A percentile compares a stretch with the other conserved stretches of the same genome.
phyloP scores from a whole-genome alignment of 2,329 filamentous ascomycete genomes.

The Monosporascus sp. region DNA sequence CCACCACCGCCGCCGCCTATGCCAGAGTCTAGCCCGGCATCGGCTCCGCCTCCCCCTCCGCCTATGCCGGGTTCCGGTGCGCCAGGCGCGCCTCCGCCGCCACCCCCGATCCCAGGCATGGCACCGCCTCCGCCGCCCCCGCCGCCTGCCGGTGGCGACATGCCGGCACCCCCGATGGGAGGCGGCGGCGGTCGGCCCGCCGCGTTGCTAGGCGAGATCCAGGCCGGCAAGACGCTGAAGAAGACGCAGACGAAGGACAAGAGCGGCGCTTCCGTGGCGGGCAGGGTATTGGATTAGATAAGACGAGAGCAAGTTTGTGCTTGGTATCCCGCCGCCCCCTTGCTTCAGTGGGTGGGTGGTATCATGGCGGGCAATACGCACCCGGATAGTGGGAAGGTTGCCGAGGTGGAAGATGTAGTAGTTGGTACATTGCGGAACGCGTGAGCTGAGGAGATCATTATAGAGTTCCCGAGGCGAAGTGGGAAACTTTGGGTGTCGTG shows the following conservation, averaged over 20 bases:
- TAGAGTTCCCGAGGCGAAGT: too few species aligned
- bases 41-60: slow-evolving; percentile 30
- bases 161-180: slow-evolving; percentile 40
- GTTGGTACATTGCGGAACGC: too few species aligned
- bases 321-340: not conserved
- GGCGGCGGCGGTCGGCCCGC: slow-evolving; percentile 46
- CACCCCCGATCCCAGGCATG: slow-evolving; percentile 35
- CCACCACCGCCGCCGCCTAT: slow-evolving; percentile 30
- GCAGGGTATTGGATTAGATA: slow-evolving; percentile 59
- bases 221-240: slow-evolving; percentile 69
- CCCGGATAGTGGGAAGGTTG: too few species aligned
- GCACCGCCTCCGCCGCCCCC: slow-evolving; percentile 40
- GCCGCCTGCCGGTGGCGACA: slow-evolving; percentile 34
- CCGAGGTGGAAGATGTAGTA: too few species aligned
- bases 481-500: too few species aligned
- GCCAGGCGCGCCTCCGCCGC: slow-evolving; percentile 33
- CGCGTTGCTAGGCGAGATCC: slow-evolving; percentile 76
- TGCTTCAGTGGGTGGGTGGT: not conserved
- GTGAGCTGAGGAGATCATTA: too few species aligned
- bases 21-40: slow-evolving; percentile 25
- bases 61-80: slow-evolving; percentile 34
- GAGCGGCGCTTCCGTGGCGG: slow-evolving; percentile 66
- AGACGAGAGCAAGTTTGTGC: not conserved
- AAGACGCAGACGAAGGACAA: slow-evolving; percentile 89
- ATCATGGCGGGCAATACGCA: not conserved